Base-by-base conservation (phyloP, 495 filamentous ascomycete species). In the Aspergillus nidulans region DNA sequence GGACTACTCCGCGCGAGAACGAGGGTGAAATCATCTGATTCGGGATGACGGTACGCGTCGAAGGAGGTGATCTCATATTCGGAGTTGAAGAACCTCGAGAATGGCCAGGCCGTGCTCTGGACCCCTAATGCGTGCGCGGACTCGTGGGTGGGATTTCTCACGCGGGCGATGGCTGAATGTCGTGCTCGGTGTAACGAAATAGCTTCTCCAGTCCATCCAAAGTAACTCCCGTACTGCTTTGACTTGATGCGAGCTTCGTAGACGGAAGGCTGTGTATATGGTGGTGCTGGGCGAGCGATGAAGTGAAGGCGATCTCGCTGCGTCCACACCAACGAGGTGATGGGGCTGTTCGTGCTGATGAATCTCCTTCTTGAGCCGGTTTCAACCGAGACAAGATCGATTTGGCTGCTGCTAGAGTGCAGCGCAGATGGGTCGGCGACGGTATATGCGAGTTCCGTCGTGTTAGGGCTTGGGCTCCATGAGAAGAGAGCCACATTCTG, bases 51-150 rank as follows among this genome's bases (percentile, higher is more conserved):
- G 19, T 45, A 34, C 13, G 50, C 24, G 13, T 53, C 50, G 20
- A 53, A 53, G 1, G 40, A 32, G n/a, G 16, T 45, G 24, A 53
- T 53, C 19, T 53, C 50, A 12, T 36, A 45, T 40, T 53, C 50
- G 1, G 50, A 53, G 0, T 15, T n/a, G 39, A 53, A 53, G 24
- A 53, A 45, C 12, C 25, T 32, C 4, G 18, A 18, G 24, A 53
- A 45, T 0, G 50, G 50, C 50, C 50, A 53, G 6, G 40, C 2
- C 1, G 30, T 30, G 12, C 40, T 21, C 18, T 26, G n/a, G 5
- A 44, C 40, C 0, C 26, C 50, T 1, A 53, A 26, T 10, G 40
- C 50, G 19, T 53, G 50, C 5, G 41, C 50, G 4, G 24, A 10
- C 13, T 53, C 39, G n/a, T 44, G 40, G 16, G 1, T 21, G 5